Percentiles rank a stretch among this genome's conserved stretches.
Evolutionary conservation across 164 flowering plant genomes (phyloP).

Genomic region (Euptelea pleiosperma): DNA sequence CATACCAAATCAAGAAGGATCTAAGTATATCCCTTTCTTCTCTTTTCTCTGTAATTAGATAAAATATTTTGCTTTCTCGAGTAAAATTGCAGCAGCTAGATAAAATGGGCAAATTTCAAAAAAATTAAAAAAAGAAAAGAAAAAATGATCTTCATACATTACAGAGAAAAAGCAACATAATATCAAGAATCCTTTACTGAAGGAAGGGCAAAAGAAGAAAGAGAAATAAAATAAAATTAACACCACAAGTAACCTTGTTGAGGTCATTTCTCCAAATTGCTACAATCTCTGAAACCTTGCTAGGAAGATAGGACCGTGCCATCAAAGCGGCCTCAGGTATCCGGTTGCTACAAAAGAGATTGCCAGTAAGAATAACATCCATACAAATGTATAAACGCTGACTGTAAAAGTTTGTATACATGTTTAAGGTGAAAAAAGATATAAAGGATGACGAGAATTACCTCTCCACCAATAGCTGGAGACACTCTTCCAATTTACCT

Average conservation of each 20-base stretch:
- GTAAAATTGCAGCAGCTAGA: background rate
- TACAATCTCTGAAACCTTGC: conserved; percentile 93
- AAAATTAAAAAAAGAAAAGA: background rate
- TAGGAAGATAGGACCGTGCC: conserved; percentile 99
- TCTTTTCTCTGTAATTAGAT: background rate
- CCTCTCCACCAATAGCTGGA: conserved; percentile 94
- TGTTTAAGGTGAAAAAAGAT: conserved; percentile 2
- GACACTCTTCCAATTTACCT: conserved; percentile 93
- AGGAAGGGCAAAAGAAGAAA: no score
- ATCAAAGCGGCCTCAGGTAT: conserved; percentile 99
- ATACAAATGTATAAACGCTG: background rate
- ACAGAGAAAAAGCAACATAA: background rate
- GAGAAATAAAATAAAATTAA: background rate
- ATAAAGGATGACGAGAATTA: conserved; percentile 23
- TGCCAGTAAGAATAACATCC: background rate
- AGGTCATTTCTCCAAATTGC: conserved; percentile 92
- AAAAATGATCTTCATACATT: background rate
- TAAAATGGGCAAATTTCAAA: background rate
- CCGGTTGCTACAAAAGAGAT: conserved; percentile 68
- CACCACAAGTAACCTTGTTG: conserved; percentile 51
- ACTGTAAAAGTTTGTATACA: background rate
- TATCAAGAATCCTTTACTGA: no score
- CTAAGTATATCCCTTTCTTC: background rate
- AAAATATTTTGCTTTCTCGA: background rate
- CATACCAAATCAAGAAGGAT: background rate